A percentile compares a stretch with the other conserved stretches of the same genome.
These are phyloP conservation scores for Metarhizium album DNA, from an alignment of 2,329 filamentous ascomycete species.

Conservation along the genomic window DNA sequence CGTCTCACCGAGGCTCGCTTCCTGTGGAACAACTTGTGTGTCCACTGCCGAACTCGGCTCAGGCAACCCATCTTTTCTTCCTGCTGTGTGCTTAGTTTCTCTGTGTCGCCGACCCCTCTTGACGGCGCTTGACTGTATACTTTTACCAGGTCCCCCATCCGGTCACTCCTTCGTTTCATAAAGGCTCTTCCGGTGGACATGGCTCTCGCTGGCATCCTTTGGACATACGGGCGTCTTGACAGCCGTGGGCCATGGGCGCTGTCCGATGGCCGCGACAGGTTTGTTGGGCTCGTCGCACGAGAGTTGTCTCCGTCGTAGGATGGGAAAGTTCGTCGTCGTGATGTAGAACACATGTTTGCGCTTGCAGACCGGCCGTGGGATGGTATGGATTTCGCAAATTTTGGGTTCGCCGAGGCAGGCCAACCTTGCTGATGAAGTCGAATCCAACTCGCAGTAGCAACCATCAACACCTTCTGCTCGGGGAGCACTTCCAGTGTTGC, in stretches of 20 bases:
- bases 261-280: background rate
- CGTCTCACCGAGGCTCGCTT: background rate
- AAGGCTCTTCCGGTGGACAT: slow-evolving; percentile 17
- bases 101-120: background rate
- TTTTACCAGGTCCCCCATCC: slow-evolving; percentile 5
- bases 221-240: background rate
- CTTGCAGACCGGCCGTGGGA: slow-evolving; percentile 15
- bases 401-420: slow-evolving; percentile 21
- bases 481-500: slow-evolving; percentile 19
- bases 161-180: slow-evolving; percentile 13
- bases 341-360: background rate
- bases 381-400: slow-evolving; percentile 14
- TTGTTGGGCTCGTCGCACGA: slow-evolving; percentile 4
- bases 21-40: slow-evolving; percentile 7
- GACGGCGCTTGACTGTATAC: background rate
- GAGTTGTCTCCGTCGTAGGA: slow-evolving; percentile 5
- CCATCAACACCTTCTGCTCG: slow-evolving; percentile 26
- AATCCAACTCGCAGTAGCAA: slow-evolving; percentile 28
- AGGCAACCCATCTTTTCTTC: slow-evolving; percentile 3
- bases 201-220: slow-evolving; percentile 10
- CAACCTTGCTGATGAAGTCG: slow-evolving; percentile 25
- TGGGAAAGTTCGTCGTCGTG: slow-evolving; percentile 9
- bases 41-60: slow-evolving; percentile 10
- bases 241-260: background rate
- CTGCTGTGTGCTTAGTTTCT: background rate